These are phyloP conservation scores for Begonia masoniana DNA, from an alignment of 306 rosid species.

Conservation along the genomic window DNA sequence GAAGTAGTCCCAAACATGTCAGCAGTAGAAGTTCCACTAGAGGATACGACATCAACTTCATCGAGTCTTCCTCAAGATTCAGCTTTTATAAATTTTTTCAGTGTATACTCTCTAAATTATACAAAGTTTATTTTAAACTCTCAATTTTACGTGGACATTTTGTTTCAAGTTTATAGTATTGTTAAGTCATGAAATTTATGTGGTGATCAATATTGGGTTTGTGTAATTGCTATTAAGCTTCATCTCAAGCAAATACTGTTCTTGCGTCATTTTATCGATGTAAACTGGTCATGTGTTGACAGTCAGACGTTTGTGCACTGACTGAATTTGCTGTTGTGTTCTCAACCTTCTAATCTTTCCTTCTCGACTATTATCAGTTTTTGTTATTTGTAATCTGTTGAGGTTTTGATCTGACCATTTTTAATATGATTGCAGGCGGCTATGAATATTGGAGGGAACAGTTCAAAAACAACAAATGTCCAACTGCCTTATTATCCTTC, in stretches of 20 bases:
- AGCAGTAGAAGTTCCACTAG: slow-evolving; percentile 37
- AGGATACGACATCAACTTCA: slow-evolving; percentile 44
- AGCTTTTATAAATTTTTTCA: slow-evolving; percentile 40
- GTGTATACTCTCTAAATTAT: slow-evolving; percentile 28
- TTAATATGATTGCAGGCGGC: slow-evolving; percentile 40
- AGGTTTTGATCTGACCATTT: slow-evolving; percentile 8
- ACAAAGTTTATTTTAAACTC: neutral
- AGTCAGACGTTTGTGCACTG: neutral
- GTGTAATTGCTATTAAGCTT: no score
- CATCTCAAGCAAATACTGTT: neutral
- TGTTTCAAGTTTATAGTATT: neutral
- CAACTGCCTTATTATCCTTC: slow-evolving; percentile 30
- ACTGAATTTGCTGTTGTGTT: neutral
- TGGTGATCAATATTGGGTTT: neutral
- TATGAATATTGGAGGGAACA: slow-evolving; percentile 24
- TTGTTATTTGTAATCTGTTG: neutral
- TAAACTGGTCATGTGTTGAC: no score
- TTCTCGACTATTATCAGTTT: neutral
- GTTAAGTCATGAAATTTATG: neutral
- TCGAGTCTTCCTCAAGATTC: slow-evolving; percentile 38
- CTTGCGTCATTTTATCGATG: neutral
- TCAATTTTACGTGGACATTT: neutral
- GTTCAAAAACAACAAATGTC: slow-evolving; percentile 19
- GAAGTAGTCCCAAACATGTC: slow-evolving; percentile 48
- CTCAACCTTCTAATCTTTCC: slow-evolving; percentile 5